Evolutionary conservation across 805 yeast genomes (phyloP), one percentile per base, ranked within the genome.

Genomic region (Vanderwaltozyma tropicalis): DNA sequence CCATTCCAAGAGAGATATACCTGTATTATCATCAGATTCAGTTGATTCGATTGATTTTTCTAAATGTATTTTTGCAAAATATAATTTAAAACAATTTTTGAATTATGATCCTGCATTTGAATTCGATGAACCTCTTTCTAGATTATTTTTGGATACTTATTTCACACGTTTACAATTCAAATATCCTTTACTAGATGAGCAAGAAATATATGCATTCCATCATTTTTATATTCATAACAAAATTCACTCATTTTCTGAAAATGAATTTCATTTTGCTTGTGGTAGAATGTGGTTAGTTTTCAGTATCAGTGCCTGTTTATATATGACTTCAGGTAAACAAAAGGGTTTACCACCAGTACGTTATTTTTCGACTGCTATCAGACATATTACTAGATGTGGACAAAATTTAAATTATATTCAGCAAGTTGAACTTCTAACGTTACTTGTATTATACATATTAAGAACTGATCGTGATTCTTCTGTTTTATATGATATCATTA

Each of bases 391-490:
- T 4, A 64, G 70, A 46, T 66, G 75, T 43, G 59, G 59, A 13
- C 55, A 63, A 20, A 51, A 59, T 16, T 54, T 70, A 34, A 52
- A 63, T 14, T 61, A 62, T 15, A 53, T 69, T 32, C 67, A 72
- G 45, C 71, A 69, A 48, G 62, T 77, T 26, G 80, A 76, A 52
- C 61, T 76, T 3, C 51, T 73, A 31, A 62, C 76, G 1, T 49
- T 77, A 34, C 55, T 76, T 10, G 71, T 75, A 4, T 63, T 74
- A 14, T 75, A 76, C 41, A 59, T 77, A 36, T 68, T 76, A 35
- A 62, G 82, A 48, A 74, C 80, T 3, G 83, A 78, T 47, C 64
- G 71, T 34, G 83, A 78, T 48, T 67, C 80, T 5, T 63, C 67
- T 18, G 71, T 71, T 9, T 61, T 74, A 7, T 74, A 71, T 48